Conservation (phyloP, 2,329 filamentous ascomycete species). For the Phialocephala sp. region DNA sequence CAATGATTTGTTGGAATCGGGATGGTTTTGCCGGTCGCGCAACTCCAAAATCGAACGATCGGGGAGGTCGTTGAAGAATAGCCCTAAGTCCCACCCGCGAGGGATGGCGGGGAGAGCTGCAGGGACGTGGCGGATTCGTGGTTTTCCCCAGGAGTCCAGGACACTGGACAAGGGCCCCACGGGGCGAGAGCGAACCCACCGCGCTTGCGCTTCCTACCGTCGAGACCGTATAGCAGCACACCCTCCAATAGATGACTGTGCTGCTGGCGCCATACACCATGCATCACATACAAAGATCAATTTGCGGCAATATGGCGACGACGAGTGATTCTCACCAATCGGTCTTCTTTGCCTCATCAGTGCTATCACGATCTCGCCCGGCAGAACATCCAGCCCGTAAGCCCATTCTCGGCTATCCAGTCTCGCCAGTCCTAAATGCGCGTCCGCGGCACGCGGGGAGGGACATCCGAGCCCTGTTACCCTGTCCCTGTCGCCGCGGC, state of each 20-base stretch:
- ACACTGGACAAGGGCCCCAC: background rate
- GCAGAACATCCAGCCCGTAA: background rate
- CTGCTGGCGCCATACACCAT: background rate
- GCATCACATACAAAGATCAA: background rate
- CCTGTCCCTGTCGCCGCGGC: background rate
- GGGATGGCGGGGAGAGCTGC: background rate
- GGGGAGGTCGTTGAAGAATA: constrained; percentile 6
- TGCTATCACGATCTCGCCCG: background rate
- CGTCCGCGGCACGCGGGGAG: background rate
- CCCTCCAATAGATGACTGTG: background rate
- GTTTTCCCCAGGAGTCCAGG: background rate
- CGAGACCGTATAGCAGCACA: background rate
- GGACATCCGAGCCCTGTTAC: background rate
- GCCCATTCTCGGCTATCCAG: constrained; percentile 1
- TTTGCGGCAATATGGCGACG: constrained; percentile 1
- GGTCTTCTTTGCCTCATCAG: background rate
- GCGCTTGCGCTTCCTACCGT: background rate
- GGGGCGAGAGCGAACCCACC: constrained; percentile 1
- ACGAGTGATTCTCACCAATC: background rate
- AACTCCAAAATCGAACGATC: background rate
- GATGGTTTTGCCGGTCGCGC: background rate
- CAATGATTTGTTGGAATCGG: background rate
- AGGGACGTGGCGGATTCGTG: background rate
- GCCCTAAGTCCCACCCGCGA: background rate
- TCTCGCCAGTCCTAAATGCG: background rate